Base-by-base conservation (phyloP, 257 asterid species). In the Anisodus acutangulus region DNA sequence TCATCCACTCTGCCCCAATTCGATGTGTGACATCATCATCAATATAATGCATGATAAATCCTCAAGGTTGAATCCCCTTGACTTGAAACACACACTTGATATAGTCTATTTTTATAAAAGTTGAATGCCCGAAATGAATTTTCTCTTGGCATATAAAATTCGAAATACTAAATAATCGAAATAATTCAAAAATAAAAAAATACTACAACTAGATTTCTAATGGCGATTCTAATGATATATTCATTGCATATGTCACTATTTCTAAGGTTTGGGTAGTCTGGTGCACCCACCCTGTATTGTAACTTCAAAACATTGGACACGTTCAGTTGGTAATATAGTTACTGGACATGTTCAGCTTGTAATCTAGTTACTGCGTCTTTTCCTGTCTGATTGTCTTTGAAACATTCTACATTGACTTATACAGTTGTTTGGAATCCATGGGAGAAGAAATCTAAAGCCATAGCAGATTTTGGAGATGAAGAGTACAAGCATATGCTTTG, bases 381-480 rank as follows among this genome's bases (percentile, higher is more conserved):
- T 41, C 17, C 58, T n/a, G 37, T 22, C 63, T 12, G 47, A 26
- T 31, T 31, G 35, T 31, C 35, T 31, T 31, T 31, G 35, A 31
- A 31, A 31, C 35, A 31, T 31, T 31, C 35, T 31, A 31, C 35
- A 31, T 31, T 31, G 35, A 31, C 35, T 31, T 31, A 31, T 31
- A 39, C 85, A 92, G 98, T 92, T 85, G 98, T 95, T 35, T 95
- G 98, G 98, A 95, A 94, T 90, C 98, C 98, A 79, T 94, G 98
- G 97, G 98, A 92, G 68, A 92, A 90, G 91, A 95, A 88, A 83
- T 86, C 98, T 3, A 88, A 81, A 85, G 86, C 89, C 12, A 93
- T 92, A 57, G 53, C 67, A 3, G 97, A 95, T 85, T 88, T 95
- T 6, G 98, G 95, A 15, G 97, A 94, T 39, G 97, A 93, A 5